Conservation (phyloP, 495 filamentous ascomycete species). For the Ascobolus immersus region DNA sequence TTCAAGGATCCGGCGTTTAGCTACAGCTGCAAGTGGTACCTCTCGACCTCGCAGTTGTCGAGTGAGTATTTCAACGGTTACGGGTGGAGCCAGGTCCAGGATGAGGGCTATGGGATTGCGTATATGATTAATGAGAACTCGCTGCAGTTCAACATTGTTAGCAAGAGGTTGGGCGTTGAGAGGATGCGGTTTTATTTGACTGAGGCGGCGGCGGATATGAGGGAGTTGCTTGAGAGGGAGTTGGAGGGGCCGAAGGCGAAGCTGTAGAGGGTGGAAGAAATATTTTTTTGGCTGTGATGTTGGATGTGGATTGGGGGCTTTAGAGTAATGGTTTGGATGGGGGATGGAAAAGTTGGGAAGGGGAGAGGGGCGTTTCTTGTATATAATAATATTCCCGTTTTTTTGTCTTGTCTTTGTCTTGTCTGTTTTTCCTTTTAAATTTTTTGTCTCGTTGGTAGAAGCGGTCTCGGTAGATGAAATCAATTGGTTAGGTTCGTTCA, state of each 20-base stretch:
- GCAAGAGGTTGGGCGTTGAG: constrained; percentile 70
- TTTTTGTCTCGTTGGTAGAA: too few species aligned
- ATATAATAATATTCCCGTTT: too few species aligned
- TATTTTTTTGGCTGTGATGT: too few species aligned
- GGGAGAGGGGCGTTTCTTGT: too few species aligned
- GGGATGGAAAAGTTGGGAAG: too few species aligned
- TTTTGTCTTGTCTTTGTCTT: too few species aligned
- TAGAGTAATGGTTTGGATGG: too few species aligned
- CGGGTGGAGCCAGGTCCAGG: constrained; percentile 96
- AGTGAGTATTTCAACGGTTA: constrained; percentile 98
- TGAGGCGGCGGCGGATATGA: constrained; percentile 73
- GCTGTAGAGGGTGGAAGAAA: constrained; percentile 41
- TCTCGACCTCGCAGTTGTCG: constrained; percentile 71
- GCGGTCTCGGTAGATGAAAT: too few species aligned
- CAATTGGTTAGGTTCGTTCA: too few species aligned
- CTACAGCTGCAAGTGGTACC: constrained; percentile 73
- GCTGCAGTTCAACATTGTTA: constrained; percentile 95
- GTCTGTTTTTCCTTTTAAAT: too few species aligned
- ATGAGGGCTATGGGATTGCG: constrained; percentile 86
- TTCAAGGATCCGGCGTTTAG: constrained; percentile 66
- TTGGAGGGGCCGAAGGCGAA: constrained; percentile 64
- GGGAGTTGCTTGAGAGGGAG: constrained; percentile 67
- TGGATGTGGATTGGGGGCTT: too few species aligned
- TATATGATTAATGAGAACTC: constrained; percentile 99
- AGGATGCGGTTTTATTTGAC: constrained; percentile 87